Evolutionary conservation across 1,139 yeast genomes (phyloP).

Genomic region (Suhomyces anneliseae): DNA sequence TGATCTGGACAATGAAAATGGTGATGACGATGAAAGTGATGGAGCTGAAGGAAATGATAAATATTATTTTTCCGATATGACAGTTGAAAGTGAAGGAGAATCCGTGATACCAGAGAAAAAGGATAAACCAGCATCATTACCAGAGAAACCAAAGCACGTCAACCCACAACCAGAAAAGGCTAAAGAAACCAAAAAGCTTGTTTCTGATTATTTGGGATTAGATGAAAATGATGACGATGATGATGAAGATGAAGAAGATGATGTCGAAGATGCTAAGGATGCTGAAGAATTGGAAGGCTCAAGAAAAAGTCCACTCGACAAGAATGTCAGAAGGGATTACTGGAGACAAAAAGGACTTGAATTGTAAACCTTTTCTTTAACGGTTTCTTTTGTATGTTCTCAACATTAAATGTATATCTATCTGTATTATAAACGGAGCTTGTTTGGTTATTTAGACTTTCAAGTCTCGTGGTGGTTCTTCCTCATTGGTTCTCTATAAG

Average conservation of each 20-base stretch:
- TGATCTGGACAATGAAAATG: constrained; percentile 16
- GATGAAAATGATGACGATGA: constrained; percentile 18
- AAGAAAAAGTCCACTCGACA: constrained; percentile 27
- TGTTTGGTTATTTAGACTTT: too few relatives aligned
- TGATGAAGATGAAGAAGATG: constrained; percentile 14
- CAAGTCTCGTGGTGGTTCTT: too few relatives aligned
- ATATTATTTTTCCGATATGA: constrained; percentile 44
- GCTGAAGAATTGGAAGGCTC: constrained; percentile 16
- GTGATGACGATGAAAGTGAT: constrained; percentile 27
- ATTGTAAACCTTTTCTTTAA: constrained; percentile 9
- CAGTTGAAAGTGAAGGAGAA: constrained; percentile 41
- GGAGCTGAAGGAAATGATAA: constrained; percentile 40
- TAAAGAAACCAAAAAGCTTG: constrained; percentile 20
- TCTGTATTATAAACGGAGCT: neutral
- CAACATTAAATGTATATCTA: neutral
- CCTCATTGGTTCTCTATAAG: too few relatives aligned
- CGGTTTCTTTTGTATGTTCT: neutral
- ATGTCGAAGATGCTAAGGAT: constrained; percentile 14
- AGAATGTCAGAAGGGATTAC: constrained; percentile 39
- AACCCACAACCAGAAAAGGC: constrained; percentile 7
- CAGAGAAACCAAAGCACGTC: constrained; percentile 3
- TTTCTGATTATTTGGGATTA: constrained; percentile 30
- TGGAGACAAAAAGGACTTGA: constrained; percentile 50
- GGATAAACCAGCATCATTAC: constrained; percentile 7
- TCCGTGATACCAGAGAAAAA: constrained; percentile 4